Base-by-base conservation (phyloP, 164 flowering plant species). In the Platanus orientalis region DNA sequence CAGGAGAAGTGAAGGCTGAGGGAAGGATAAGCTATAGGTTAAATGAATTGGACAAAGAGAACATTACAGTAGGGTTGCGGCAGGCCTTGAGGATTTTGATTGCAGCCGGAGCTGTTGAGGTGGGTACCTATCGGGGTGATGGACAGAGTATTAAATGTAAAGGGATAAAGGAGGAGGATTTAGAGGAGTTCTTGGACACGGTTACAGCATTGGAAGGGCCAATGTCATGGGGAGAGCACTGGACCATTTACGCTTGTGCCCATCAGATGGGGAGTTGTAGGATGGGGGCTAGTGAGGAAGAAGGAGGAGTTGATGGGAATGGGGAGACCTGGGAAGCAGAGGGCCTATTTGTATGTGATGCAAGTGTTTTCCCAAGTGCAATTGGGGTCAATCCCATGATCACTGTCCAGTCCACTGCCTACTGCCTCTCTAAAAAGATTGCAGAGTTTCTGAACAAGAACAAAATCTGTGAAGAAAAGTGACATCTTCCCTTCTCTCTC, bases 41-140 rank as follows among this genome's bases (percentile, higher is more conserved):
- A 9, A 28, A 64, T 20, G 21, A 21, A 12, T 6, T 50, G 14
- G 83, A 80, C 62, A 72, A 55, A 53, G 79, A 77, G 24, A 77
- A 73, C 17, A 20, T 80, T 14, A 70, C 59, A 58, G 32, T 36
- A 1, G 83, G 83, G 30, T 2, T 77, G 29, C 39, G 75, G 57
- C 30, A 10, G 21, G 80, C 76, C 0, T 25, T 80, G 58, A 72
- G 72, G 63, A 80, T 80, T 60, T 44, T 80, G 58, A 57, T 77
- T 23, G 81, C 77, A 16, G 81, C 83, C 1, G 83, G 83, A 58
- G 83, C 83, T 1, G 69, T 63, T 9, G 83, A 77, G 67, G 80
- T n/a, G n/a, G n/a, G n/a, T n/a, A n/a, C n/a, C n/a, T n/a, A n/a
- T n/a, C n/a, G n/a, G n/a, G n/a, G n/a, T 19, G 79, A 77, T 54